A percentile compares a stretch with the other conserved stretches of the same genome.
These are phyloP conservation scores for Schwanniomyces etchellsii DNA, from an alignment of 1,139 yeast genomes.

Conservation along the genomic window DNA sequence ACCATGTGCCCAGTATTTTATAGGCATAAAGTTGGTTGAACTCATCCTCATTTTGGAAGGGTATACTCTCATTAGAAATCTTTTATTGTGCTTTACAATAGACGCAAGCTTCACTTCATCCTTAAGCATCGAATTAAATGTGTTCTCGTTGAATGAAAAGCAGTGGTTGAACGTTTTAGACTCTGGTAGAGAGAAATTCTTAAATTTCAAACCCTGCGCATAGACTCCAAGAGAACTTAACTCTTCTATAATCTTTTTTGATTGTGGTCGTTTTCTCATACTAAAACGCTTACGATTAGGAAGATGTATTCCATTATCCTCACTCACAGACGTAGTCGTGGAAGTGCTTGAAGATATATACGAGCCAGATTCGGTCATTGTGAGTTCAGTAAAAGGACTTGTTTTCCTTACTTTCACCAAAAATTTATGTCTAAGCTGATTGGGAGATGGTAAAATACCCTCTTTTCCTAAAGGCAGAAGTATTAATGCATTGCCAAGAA, in stretches of 20 bases:
- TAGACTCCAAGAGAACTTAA: constrained; percentile 62
- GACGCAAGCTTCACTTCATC: constrained; percentile 50
- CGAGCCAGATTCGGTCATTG: constrained; percentile 19
- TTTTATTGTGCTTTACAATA: constrained; percentile 70
- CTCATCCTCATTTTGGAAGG: constrained; percentile 75
- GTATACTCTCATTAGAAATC: constrained; percentile 74
- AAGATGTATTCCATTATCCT: constrained; percentile 23
- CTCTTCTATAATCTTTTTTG: constrained; percentile 31
- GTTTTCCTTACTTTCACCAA: constrained; percentile 73
- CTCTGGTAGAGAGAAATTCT: constrained; percentile 81
- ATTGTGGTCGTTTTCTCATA: constrained; percentile 17
- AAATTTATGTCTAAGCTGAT: constrained; percentile 59
- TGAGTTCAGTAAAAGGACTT: constrained; percentile 16
- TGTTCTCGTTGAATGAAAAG: constrained; percentile 79
- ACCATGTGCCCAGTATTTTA: constrained; percentile 77
- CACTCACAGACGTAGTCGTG: constrained; percentile 37
- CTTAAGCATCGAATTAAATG: constrained; percentile 56
- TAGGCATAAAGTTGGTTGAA: constrained; percentile 78
- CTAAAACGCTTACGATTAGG: constrained; percentile 13
- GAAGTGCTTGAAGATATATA: constrained; percentile 17
- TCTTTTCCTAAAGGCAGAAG: constrained; percentile 29
- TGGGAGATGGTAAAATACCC: constrained; percentile 62
- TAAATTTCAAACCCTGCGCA: constrained; percentile 68
- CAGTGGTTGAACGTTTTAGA: constrained; percentile 78
- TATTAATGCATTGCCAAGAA: constrained; percentile 57